phyloP scores from a whole-genome alignment of 805 yeast genomes.

The Kazachstania taianensis region DNA sequence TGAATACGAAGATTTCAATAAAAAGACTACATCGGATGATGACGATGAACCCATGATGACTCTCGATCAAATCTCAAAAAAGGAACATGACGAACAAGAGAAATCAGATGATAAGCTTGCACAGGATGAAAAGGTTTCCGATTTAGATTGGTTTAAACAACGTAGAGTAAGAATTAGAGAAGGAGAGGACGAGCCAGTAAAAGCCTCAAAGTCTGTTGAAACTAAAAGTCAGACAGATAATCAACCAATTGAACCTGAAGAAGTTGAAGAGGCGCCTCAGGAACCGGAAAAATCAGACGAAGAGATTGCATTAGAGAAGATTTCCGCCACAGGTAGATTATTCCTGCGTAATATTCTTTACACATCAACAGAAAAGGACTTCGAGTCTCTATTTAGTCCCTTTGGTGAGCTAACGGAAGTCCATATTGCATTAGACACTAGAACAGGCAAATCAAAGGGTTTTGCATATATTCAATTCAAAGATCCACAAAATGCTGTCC shows the following conservation, averaged over 20 bases:
- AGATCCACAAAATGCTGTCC: constrained; percentile 61
- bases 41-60: constrained; percentile 45
- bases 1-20: constrained; percentile 33
- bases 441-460: constrained; percentile 87
- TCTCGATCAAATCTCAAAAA: constrained; percentile 22
- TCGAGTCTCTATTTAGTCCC: constrained; percentile 47
- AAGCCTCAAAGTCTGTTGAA: too few species aligned
- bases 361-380: constrained; percentile 70
- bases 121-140: constrained; percentile 48
- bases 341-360: constrained; percentile 82
- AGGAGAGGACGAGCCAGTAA: constrained; percentile 21
- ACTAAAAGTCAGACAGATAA: constrained; percentile 8
- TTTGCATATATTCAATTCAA: constrained; percentile 74
- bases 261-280: constrained; percentile 10
- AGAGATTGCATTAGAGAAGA: constrained; percentile 40
- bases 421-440: constrained; percentile 83
- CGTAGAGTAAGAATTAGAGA: constrained; percentile 65
- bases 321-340: constrained; percentile 64
- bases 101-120: constrained; percentile 29
- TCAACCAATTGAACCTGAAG: constrained; percentile 5
- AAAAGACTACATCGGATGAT: constrained; percentile 18
- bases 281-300: constrained; percentile 31
- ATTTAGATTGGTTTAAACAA: constrained; percentile 78
- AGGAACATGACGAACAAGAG: constrained; percentile 8
- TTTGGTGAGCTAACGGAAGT: constrained; percentile 80